Conservation (phyloP, 495 filamentous ascomycete genomes). For the Lepraria neglecta region DNA sequence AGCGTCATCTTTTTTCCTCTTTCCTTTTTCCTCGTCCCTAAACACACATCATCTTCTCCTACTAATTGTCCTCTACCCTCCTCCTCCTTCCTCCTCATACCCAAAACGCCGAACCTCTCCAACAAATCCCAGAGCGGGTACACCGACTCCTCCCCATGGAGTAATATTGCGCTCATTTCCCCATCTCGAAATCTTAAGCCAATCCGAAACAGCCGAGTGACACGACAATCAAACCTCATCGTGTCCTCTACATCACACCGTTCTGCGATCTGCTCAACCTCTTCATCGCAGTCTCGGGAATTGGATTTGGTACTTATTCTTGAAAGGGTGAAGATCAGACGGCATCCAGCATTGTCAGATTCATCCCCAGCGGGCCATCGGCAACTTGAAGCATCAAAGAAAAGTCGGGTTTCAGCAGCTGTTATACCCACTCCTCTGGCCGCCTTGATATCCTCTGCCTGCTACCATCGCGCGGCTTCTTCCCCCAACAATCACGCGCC, state of each 20-base stretch:
- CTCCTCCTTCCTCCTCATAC: not conserved
- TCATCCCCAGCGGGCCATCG: not conserved
- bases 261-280: not conserved
- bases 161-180: conserved; percentile 9
- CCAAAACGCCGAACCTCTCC: not conserved
- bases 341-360: not conserved
- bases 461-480: not conserved
- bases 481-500: not conserved
- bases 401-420: conserved; percentile 1
- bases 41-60: conserved; percentile 6
- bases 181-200: not conserved
- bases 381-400: not conserved
- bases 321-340: not conserved
- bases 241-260: not conserved
- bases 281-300: not conserved
- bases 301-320: not conserved
- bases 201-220: not conserved
- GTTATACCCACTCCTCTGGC: not conserved
- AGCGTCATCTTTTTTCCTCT: not conserved
- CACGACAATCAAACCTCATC: not conserved
- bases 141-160: not conserved
- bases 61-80: conserved; percentile 1
- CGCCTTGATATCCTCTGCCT: not conserved
- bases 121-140: not conserved
- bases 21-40: not conserved